These are phyloP conservation scores for Aeschynomene evenia DNA, from an alignment of 306 rosid genomes.

Conservation along the genomic window DNA sequence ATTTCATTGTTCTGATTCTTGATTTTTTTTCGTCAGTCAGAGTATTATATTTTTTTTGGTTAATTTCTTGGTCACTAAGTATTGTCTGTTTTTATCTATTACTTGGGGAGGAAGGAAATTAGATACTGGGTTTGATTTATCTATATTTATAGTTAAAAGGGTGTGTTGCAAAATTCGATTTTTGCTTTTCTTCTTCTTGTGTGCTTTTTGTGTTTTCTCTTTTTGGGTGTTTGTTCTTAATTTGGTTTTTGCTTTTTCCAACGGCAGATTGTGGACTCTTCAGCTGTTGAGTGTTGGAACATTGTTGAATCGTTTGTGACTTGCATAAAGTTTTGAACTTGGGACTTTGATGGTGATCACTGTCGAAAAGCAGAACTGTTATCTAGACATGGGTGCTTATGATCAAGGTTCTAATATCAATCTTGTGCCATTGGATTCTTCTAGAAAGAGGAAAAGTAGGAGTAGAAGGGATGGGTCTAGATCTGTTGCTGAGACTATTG, in stretches of 20 bases:
- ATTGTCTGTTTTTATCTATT: neutral
- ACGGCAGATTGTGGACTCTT: conserved; percentile 38
- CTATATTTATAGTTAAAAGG: neutral
- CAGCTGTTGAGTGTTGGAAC: conserved; percentile 7
- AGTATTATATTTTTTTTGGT: neutral
- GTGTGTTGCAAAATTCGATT: neutral
- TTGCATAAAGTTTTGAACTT: neutral
- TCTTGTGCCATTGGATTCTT: conserved; percentile 39
- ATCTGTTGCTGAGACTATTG: conserved; percentile 67
- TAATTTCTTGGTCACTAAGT: neutral
- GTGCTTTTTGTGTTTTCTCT: neutral
- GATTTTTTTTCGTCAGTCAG: neutral
- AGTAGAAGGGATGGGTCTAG: conserved; percentile 50
- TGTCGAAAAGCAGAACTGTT: too few relatives aligned
- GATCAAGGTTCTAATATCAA: conserved; percentile 33
- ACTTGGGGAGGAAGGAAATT: conserved; percentile 34
- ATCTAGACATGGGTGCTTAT: conserved; percentile 51
- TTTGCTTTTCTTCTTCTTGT: neutral
- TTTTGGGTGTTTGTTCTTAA: neutral
- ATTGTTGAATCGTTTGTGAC: neutral
- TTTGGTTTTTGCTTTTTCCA: neutral
- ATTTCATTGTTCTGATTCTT: neutral
- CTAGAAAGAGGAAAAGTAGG: conserved; percentile 79
- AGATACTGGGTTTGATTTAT: neutral
- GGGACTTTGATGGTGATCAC: conserved; percentile 18